Evolutionary conservation across 2,329 filamentous ascomycete species (phyloP).

Genomic region (Curvularia verruculosa): DNA sequence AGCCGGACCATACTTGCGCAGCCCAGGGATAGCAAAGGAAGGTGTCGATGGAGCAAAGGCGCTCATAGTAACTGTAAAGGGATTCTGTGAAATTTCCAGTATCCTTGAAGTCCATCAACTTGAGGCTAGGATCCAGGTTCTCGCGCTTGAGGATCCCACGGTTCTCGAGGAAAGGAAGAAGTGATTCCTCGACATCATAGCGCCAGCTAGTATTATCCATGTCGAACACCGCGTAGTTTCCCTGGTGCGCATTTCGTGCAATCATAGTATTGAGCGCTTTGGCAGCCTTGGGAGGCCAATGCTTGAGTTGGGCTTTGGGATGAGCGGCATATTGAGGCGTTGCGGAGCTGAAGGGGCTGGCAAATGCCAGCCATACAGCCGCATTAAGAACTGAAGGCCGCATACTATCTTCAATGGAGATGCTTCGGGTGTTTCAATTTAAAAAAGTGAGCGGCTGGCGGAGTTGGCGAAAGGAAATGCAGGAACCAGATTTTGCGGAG

Average conservation of each 20-base stretch:
- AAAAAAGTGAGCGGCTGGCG: not conserved
- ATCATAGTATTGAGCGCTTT: conserved; percentile 39
- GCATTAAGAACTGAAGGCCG: conserved; percentile 19
- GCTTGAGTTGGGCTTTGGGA: conserved; percentile 27
- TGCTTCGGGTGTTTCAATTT: not conserved
- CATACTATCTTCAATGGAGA: conserved; percentile 4
- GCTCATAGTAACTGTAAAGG: conserved; percentile 41
- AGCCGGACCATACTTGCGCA: conserved; percentile 38
- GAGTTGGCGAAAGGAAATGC: conserved; percentile 1
- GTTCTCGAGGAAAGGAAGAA: conserved; percentile 40
- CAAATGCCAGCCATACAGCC: conserved; percentile 29
- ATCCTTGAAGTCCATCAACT: conserved; percentile 43
- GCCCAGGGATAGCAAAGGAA: conserved; percentile 42
- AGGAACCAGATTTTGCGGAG: conserved; percentile 4
- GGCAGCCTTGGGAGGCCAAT: conserved; percentile 37
- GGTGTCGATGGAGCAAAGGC: conserved; percentile 39
- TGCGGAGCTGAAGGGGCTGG: conserved; percentile 14
- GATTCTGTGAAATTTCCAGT: conserved; percentile 40
- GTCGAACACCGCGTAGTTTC: conserved; percentile 42
- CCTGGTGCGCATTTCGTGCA: conserved; percentile 36
- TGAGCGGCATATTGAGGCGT: conserved; percentile 24
- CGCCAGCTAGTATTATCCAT: conserved; percentile 43
- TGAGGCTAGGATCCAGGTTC: conserved; percentile 36
- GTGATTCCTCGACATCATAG: conserved; percentile 39
- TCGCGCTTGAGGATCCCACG: conserved; percentile 40